Evolutionary conservation across 1,284 basidiomycete genomes (phyloP), one percentile per base, ranked within the genome.

Genomic region (Sanghuangporus weigelae): DNA sequence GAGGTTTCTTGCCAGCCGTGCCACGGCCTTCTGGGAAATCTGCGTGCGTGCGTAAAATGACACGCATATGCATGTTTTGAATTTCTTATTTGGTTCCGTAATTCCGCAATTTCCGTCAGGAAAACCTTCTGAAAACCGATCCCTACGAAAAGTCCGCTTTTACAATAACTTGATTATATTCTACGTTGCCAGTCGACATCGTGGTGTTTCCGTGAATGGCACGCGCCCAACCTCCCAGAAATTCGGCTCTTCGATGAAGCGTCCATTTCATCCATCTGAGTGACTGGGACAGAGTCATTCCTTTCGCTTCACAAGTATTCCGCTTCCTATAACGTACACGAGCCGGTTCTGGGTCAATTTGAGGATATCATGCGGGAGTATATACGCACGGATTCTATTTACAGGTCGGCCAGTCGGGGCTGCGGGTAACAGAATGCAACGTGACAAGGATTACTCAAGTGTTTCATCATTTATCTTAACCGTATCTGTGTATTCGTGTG

Each of bases 351-450:
- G 26, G 26, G 26, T 31, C 26, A 31, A 31, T 31, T 31, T 31
- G 26, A 31, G 26, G 3, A 31, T 31, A 3, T 31, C 26, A 3
- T 31, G 26, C 3, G 26, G 26, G 26, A 26, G 3, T 26, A 31
- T 31, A 31, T 4, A 31, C 26, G 26, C 26, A 31, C 26, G 26
- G 26, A 31, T 5, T 31, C 26, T 31, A 31, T 31, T 31, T 31
- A 31, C 26, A 31, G 26, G 26, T 26, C 23, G 3, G 23, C 23
- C 23, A 26, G 23, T 26, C 23, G 26, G 26, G 26, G 26, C 26
- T 31, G 26, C 26, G 26, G 26, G 26, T 31, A 31, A 31, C 26
- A 31, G 3, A n/a, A 79, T 66, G 67, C 72, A 71, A 46, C 58
- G 51, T 53, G 51, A 46, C 53, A 35, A n/a, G 48, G 48, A 19